phyloP scores from a whole-genome alignment of 2,329 filamentous ascomycete species.

The Ceratocystis alfenasii region DNA sequence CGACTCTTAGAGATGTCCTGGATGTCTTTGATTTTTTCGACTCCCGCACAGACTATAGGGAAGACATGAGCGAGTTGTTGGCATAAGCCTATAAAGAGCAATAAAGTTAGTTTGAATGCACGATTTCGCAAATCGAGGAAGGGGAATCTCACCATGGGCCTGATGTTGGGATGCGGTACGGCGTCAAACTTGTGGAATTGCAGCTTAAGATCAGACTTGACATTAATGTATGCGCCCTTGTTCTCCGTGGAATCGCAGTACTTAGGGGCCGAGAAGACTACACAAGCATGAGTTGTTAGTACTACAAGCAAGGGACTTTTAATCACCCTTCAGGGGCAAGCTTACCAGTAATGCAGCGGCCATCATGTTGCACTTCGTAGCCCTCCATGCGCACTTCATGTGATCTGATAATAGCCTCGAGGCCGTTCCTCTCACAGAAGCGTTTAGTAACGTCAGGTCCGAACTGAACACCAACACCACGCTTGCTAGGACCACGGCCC shows the following conservation, averaged over 20 bases:
- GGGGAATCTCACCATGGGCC: slow-evolving; percentile 59
- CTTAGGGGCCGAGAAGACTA: slow-evolving; percentile 90
- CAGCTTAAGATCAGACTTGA: slow-evolving; percentile 82
- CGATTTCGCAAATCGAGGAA: not conserved
- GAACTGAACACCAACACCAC: slow-evolving; percentile 92
- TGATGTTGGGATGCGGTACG: slow-evolving; percentile 89
- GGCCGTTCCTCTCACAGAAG: slow-evolving; percentile 91
- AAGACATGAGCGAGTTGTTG: slow-evolving; percentile 64
- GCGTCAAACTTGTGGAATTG: slow-evolving; percentile 89
- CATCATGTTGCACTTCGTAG: slow-evolving; percentile 96
- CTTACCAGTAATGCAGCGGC: slow-evolving; percentile 81
- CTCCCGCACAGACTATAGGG: slow-evolving; percentile 10
- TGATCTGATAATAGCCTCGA: slow-evolving; percentile 90
- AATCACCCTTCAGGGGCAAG: slow-evolving; percentile 19
- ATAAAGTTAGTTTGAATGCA: not conserved
- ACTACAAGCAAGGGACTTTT: not conserved
- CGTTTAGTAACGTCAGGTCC: slow-evolving; percentile 90
- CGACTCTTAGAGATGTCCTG: not conserved
- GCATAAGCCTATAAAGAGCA: slow-evolving; percentile 55
- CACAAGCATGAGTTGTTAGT: slow-evolving; percentile 9
- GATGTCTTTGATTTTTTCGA: slow-evolving; percentile 18
- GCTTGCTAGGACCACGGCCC: slow-evolving; percentile 86
- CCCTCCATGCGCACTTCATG: slow-evolving; percentile 98
- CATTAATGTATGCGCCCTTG: slow-evolving; percentile 96
- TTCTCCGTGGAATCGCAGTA: slow-evolving; percentile 98